Evolutionary conservation across 495 filamentous ascomycete genomes (phyloP).

Genomic region (Aspergillus incahuasiensis): DNA sequence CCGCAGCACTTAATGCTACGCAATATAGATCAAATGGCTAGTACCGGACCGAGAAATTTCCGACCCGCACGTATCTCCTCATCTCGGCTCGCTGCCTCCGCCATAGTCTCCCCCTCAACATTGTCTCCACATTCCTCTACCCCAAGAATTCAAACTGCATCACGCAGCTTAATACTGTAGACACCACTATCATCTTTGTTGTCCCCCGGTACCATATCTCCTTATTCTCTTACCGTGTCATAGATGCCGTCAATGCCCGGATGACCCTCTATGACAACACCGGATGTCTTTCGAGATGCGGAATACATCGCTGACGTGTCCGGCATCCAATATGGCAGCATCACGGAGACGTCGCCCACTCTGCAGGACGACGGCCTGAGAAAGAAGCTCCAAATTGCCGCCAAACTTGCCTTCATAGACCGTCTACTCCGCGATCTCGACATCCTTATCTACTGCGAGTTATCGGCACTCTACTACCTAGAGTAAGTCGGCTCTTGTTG

Average conservation of each 20-base stretch:
- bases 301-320: constrained; percentile 50
- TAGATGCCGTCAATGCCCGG: constrained; percentile 30
- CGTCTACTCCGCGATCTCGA: constrained; percentile 70
- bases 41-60: constrained; percentile 24
- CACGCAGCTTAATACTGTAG: not conserved
- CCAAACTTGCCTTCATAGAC: constrained; percentile 58
- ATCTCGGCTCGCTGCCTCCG: not conserved
- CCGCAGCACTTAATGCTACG: not conserved
- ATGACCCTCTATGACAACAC: constrained; percentile 51
- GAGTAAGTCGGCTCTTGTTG: constrained; percentile 54
- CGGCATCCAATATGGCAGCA: constrained; percentile 36
- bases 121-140: constrained; percentile 9
- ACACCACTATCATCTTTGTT: not conserved
- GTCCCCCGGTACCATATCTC: not conserved
- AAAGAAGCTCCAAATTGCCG: constrained; percentile 32
- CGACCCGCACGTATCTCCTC: constrained; percentile 13
- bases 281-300: constrained; percentile 48
- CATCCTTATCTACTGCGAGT: constrained; percentile 73
- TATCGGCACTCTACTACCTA: constrained; percentile 83
- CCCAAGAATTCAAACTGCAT: not conserved
- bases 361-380: constrained; percentile 31
- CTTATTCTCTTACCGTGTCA: not conserved
- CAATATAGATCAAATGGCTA: not conserved
- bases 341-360: constrained; percentile 12
- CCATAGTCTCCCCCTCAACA: constrained; percentile 6